Conservation (phyloP, 2,329 filamentous ascomycete genomes). For the Ceratocystis papillata region DNA sequence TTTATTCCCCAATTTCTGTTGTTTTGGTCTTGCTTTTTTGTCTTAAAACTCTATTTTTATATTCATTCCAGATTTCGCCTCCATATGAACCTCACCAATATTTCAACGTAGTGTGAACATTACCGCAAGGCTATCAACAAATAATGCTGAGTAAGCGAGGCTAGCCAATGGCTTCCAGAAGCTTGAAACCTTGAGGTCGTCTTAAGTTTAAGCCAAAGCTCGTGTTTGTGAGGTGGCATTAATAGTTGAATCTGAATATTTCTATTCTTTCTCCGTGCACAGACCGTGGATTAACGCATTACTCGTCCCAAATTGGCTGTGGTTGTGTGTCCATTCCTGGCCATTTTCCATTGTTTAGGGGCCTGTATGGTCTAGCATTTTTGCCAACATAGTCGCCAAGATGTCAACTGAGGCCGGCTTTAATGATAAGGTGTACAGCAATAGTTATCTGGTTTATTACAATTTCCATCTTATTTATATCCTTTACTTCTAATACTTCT, state of each 20-base stretch:
- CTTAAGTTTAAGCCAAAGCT: no score
- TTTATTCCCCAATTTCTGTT: slow-evolving; percentile 11
- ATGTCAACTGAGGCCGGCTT: neutral
- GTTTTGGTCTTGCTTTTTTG: slow-evolving; percentile 4
- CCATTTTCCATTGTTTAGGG: neutral
- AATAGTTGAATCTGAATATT: neutral
- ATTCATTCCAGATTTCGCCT: neutral
- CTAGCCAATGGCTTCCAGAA: neutral
- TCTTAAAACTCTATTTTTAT: neutral
- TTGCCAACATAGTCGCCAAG: neutral
- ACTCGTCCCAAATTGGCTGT: neutral
- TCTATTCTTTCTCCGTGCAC: neutral
- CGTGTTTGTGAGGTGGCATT: no score
- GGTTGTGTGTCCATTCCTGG: neutral
- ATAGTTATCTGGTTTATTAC: neutral
- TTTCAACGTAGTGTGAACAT: neutral
- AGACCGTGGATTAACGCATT: neutral
- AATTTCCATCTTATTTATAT: neutral
- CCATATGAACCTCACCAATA: neutral
- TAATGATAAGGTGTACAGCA: neutral
- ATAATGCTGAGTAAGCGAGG: slow-evolving; percentile 16
- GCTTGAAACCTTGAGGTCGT: neutral
- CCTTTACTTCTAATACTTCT: neutral
- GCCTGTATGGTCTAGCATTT: neutral
- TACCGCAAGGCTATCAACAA: neutral